Evolutionary conservation across 1,284 basidiomycete species (phyloP).

Genomic region (Rugosomyces carneus): DNA sequence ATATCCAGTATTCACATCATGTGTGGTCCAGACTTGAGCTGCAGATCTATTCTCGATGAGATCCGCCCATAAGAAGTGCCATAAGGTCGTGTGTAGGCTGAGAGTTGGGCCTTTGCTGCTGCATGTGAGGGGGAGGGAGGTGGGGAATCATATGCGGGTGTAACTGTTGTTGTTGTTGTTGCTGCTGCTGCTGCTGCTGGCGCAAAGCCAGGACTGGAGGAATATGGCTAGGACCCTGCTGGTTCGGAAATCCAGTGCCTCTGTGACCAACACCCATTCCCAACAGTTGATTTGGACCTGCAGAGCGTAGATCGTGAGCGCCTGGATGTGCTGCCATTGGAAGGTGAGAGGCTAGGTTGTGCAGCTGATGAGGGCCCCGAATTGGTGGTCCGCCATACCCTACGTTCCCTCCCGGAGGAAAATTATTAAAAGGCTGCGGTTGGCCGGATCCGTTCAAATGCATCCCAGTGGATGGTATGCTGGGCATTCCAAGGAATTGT

Average conservation of each 20-base stretch:
- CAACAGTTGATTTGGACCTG: slow-evolving; percentile 43
- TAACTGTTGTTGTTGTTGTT: slow-evolving; percentile 37
- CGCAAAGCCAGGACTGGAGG: slow-evolving; percentile 35
- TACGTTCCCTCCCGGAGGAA: slow-evolving; percentile 33
- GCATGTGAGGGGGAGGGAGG: slow-evolving; percentile 54
- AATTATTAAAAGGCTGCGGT: slow-evolving; percentile 49
- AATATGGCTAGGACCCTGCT: slow-evolving; percentile 37
- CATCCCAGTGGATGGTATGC: slow-evolving; percentile 38
- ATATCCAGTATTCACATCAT: slow-evolving; percentile 2
- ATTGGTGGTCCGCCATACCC: slow-evolving; percentile 46
- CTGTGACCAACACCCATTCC: slow-evolving; percentile 40
- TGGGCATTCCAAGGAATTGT: slow-evolving; percentile 54
- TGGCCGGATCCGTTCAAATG: slow-evolving; percentile 42
- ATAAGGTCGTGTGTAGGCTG: slow-evolving; percentile 68
- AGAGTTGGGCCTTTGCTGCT: slow-evolving; percentile 49
- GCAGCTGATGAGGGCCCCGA: slow-evolving; percentile 49
- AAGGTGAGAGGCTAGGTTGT: slow-evolving; percentile 37
- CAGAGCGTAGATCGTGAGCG: slow-evolving; percentile 48
- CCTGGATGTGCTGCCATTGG: slow-evolving; percentile 41
- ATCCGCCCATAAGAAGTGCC: slow-evolving; percentile 71
- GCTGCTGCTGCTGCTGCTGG: slow-evolving; percentile 38
- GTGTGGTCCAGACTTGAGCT: not conserved
- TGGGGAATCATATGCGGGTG: slow-evolving; percentile 53
- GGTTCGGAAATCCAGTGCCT: slow-evolving; percentile 44
- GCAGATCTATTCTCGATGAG: slow-evolving; percentile 48